Conservation (phyloP, 257 asterid species). For the Oldenlandia corymbosa region DNA sequence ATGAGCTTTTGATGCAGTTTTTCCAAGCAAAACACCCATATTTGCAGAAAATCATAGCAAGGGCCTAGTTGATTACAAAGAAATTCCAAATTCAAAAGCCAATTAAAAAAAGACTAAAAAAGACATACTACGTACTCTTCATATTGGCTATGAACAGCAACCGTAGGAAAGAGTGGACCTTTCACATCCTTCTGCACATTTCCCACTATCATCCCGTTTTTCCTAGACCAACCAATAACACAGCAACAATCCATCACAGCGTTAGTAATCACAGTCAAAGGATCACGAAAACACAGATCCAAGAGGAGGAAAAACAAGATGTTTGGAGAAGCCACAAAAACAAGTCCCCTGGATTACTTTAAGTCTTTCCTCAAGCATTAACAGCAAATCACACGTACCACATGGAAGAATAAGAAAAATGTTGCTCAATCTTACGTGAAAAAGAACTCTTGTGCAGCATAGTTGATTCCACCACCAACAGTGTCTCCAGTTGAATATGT, state of each 20-base stretch:
- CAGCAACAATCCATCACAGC: conserved; percentile 21
- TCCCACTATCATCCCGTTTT: conserved; percentile 82
- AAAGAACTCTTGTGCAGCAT: conserved; percentile 72
- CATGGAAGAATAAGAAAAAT: background rate
- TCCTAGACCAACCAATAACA: conserved; percentile 41
- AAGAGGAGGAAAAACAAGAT: no score
- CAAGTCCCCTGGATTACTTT: background rate
- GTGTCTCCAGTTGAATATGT: conserved; percentile 78
- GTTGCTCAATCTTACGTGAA: conserved; percentile 69
- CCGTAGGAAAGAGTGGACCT: conserved; percentile 81
- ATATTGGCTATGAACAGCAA: conserved; percentile 92
- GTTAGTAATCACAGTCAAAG: background rate
- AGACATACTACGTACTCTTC: conserved; percentile 68
- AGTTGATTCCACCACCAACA: conserved; percentile 92
- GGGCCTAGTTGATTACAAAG: background rate
- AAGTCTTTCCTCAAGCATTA: background rate
- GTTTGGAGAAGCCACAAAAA: background rate
- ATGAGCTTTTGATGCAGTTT: no score
- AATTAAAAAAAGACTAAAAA: conserved; percentile 2
- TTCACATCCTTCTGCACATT: conserved; percentile 68
- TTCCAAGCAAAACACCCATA: no score
- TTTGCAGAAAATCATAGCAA: no score
- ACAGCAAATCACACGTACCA: background rate
- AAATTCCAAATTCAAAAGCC: background rate
- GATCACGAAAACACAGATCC: background rate